Conservation (phyloP, 202 grass and related monocot species). For the Sporobolus alterniflorus region DNA sequence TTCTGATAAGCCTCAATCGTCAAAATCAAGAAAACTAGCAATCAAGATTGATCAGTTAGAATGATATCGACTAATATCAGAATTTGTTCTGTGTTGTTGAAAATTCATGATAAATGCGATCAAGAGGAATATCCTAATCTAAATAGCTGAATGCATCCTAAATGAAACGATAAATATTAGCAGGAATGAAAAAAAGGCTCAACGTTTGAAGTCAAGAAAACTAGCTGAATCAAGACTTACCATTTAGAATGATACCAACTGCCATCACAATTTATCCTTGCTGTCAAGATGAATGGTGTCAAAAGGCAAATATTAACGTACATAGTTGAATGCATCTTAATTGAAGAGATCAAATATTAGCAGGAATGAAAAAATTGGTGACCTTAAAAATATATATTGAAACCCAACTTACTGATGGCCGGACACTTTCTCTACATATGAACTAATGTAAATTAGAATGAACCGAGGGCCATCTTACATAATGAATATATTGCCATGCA, state of each 20-base stretch:
- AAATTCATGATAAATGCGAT: background rate
- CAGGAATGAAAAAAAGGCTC: background rate
- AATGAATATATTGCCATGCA: slow-evolving; percentile 84
- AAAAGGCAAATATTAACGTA: background rate
- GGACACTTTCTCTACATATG: background rate
- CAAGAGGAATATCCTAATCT: background rate
- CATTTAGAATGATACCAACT: background rate
- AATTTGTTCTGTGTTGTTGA: background rate
- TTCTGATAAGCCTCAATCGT: slow-evolving; percentile 8
- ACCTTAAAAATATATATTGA: background rate
- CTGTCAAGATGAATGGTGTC: background rate
- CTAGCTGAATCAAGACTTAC: background rate
- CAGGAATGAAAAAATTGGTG: background rate
- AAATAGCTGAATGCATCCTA: background rate
- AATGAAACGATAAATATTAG: background rate
- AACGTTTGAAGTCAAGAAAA: background rate
- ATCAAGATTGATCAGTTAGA: background rate
- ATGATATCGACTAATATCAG: background rate
- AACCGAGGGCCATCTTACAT: slow-evolving; percentile 57
- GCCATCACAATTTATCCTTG: background rate
- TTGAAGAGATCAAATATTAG: background rate
- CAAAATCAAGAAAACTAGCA: background rate
- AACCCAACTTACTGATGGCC: background rate
- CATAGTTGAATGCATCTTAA: background rate
- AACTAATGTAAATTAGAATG: slow-evolving; percentile 12